A percentile compares a stretch with the other conserved stretches of the same genome.
Conservation (phyloP, 768 basidiomycete species). For the Mrakia gelida region DNA sequence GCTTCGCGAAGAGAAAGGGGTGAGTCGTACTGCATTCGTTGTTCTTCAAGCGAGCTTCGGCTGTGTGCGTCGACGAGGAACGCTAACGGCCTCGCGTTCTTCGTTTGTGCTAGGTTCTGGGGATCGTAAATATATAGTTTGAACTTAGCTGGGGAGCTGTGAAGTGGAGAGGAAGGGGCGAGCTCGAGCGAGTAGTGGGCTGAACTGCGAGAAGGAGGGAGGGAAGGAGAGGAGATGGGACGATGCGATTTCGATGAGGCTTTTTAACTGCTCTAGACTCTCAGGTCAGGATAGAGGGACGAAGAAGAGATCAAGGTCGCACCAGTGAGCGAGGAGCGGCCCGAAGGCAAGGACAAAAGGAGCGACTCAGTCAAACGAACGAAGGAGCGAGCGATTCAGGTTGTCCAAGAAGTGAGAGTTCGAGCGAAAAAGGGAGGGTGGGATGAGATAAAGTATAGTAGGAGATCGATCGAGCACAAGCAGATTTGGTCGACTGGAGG, state of each 20-base stretch:
- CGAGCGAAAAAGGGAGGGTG: not conserved
- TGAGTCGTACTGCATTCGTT: not conserved
- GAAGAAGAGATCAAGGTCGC: no score
- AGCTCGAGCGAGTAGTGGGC: not conserved
- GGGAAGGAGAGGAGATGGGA: no score
- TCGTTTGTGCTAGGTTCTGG: not conserved
- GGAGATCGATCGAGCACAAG: not conserved
- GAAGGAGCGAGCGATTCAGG: no score
- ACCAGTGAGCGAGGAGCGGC: no score
- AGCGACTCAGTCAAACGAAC: not conserved
- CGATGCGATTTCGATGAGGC: no score
- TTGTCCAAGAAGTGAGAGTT: no score
- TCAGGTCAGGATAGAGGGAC: no score
- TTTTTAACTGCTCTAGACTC: no score
- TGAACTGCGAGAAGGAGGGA: no score
- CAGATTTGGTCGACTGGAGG: not conserved
- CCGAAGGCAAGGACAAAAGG: not conserved
- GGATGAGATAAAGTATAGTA: not conserved
- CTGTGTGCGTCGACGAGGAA: not conserved
- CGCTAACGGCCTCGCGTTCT: not conserved
- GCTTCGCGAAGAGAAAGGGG: slow-evolving; percentile 83
- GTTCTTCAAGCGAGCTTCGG: not conserved
- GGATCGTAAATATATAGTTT: slow-evolving; percentile 3
- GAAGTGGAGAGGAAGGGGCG: not conserved
- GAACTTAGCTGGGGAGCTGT: not conserved